These are phyloP conservation scores for Leccinum sublutescens DNA, from an alignment of 768 basidiomycete genomes.

Conservation along the genomic window DNA sequence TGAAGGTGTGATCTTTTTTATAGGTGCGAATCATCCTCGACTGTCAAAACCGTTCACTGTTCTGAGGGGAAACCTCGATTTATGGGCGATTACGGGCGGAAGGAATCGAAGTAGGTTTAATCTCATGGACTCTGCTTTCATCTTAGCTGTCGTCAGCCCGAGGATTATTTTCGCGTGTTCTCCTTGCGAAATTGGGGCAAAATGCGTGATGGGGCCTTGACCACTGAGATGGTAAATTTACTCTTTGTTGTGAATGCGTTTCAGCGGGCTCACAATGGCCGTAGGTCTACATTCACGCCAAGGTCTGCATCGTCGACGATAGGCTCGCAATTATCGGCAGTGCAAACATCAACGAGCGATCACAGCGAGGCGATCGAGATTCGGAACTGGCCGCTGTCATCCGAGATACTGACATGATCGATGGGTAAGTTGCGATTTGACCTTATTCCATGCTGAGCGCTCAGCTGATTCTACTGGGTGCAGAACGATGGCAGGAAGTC, in stretches of 20 bases:
- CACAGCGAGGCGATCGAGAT: slow-evolving; percentile 93
- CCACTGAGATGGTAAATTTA: slow-evolving; percentile 75
- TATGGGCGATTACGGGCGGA: slow-evolving; percentile 82
- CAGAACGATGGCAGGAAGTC: slow-evolving; percentile 91
- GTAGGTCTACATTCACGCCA: slow-evolving; percentile 82
- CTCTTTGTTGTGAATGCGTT: background rate
- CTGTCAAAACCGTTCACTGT: slow-evolving; percentile 89
- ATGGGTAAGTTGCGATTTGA: slow-evolving; percentile 56
- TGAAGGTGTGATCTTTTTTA: background rate
- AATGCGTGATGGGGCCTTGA: slow-evolving; percentile 75
- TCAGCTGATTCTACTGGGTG: slow-evolving; percentile 1
- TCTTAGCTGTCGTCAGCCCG: slow-evolving; percentile 55
- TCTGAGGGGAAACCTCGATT: slow-evolving; percentile 88
- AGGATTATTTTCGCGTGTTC: slow-evolving; percentile 90
- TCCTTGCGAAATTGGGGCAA: slow-evolving; percentile 93
- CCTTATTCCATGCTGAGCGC: background rate
- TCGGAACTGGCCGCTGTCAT: slow-evolving; percentile 93
- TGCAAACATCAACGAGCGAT: slow-evolving; percentile 97
- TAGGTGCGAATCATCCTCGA: slow-evolving; percentile 94
- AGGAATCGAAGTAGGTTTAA: slow-evolving; percentile 70
- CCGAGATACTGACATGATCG: slow-evolving; percentile 95
- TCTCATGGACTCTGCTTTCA: background rate
- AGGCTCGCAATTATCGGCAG: slow-evolving; percentile 92
- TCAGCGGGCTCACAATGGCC: slow-evolving; percentile 12
- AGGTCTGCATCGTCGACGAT: slow-evolving; percentile 85